Evolutionary conservation across 768 basidiomycete species (phyloP).

Genomic region (Strobilomyces confusus): DNA sequence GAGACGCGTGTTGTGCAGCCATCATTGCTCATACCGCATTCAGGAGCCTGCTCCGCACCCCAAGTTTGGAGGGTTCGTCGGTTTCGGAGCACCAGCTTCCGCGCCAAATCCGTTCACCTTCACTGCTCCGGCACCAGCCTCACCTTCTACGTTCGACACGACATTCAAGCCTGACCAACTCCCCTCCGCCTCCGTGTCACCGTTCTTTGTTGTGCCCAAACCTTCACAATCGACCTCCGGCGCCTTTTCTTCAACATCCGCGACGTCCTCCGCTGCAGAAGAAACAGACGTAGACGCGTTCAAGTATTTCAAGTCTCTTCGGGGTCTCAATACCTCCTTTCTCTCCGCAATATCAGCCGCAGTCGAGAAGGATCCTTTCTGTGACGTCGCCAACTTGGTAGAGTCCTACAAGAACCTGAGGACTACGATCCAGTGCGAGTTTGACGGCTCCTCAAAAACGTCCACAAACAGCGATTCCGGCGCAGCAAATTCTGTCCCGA

Average conservation of each 20-base stretch:
- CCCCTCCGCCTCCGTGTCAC: conserved; percentile 22
- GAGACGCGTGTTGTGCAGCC: conserved; percentile 13
- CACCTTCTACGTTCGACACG: conserved; percentile 6
- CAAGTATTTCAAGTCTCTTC: conserved; percentile 65
- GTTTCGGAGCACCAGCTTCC: conserved; percentile 41
- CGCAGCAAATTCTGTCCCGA: conserved; percentile 11
- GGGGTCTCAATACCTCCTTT: conserved; percentile 69
- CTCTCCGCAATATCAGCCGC: conserved; percentile 53
- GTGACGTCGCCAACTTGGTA: conserved; percentile 53
- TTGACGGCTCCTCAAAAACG: conserved; percentile 35
- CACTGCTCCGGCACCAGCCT: conserved; percentile 25
- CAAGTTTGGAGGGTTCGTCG: conserved; percentile 51
- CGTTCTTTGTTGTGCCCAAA: conserved; percentile 1
- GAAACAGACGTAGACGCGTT: conserved; percentile 34
- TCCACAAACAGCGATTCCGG: conserved; percentile 1
- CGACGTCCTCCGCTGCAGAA: conserved; percentile 20
- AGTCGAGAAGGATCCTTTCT: conserved; percentile 66
- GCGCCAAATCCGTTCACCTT: conserved; percentile 40
- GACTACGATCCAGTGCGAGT: conserved; percentile 51
- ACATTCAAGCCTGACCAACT: conserved; percentile 12
- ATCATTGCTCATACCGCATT: conserved; percentile 14
- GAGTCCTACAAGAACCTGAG: conserved; percentile 60
- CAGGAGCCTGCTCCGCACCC: conserved; percentile 31
- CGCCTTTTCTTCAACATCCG: conserved; percentile 10
- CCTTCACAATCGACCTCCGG: conserved; percentile 28